phyloP scores from a whole-genome alignment of 179 eudicot genomes.

The Drosera spatulata region DNA sequence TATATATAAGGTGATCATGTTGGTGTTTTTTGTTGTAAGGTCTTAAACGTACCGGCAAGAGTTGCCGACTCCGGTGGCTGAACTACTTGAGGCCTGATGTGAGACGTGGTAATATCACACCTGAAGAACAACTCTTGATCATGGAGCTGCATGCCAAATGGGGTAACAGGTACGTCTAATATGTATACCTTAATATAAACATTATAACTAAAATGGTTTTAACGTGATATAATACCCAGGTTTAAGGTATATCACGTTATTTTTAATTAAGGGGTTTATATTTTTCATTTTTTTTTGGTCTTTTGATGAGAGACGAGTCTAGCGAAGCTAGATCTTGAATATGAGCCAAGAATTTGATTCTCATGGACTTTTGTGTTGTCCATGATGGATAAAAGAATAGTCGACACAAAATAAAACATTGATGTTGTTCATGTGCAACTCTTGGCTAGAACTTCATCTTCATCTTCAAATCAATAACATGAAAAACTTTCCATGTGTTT shows the following conservation, averaged over 20 bases:
- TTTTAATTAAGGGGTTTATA: too few species aligned
- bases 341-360: too few species aligned
- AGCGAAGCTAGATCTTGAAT: too few species aligned
- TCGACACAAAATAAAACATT: neutral
- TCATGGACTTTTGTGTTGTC: neutral
- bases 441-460: slow-evolving; percentile 3
- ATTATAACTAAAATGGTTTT: too few species aligned
- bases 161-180: slow-evolving; percentile 62
- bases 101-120: slow-evolving; percentile 84
- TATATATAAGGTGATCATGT: too few species aligned
- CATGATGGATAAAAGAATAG: too few species aligned
- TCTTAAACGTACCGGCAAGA: slow-evolving; percentile 91
- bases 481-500: slow-evolving; percentile 13
- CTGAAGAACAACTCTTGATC: slow-evolving; percentile 87
- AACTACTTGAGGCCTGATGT: slow-evolving; percentile 93
- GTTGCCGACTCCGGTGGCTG: slow-evolving; percentile 88
- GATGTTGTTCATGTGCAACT: slow-evolving; percentile 1
- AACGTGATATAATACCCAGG: too few species aligned
- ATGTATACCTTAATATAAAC: too few species aligned
- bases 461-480: slow-evolving; percentile 5
- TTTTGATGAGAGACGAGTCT: too few species aligned
- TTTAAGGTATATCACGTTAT: too few species aligned
- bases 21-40: slow-evolving; percentile 21
- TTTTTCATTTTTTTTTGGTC: too few species aligned
- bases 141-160: slow-evolving; percentile 96